Evolutionary conservation across 2,329 filamentous ascomycete genomes (phyloP).

Genomic region (Furcasterigmium furcatum): DNA sequence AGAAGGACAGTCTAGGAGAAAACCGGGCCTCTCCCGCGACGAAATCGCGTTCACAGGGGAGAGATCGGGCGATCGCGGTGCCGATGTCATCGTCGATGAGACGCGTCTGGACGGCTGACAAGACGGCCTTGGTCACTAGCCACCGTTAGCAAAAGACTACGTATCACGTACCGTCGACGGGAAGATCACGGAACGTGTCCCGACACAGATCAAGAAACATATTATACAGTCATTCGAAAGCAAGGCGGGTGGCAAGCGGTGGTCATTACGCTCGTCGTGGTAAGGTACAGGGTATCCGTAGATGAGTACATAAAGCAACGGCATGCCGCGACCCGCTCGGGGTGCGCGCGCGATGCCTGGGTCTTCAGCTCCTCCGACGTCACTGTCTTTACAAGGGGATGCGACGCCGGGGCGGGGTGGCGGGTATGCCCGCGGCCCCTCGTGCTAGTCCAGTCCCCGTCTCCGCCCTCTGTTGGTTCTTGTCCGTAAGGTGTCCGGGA

Average conservation of each 20-base stretch:
- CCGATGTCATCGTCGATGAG: not conserved
- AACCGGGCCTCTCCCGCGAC: not conserved
- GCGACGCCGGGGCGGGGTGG: not conserved
- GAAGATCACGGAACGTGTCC: not conserved
- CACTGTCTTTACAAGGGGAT: too few relatives aligned
- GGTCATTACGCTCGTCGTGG: not conserved
- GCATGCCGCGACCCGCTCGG: not conserved
- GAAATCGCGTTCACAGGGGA: not conserved
- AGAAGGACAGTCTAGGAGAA: too few relatives aligned
- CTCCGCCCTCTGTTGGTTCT: slow-evolving; percentile 35
- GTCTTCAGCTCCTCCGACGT: not conserved
- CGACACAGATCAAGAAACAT: not conserved
- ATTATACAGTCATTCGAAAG: too few relatives aligned
- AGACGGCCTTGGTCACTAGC: too few relatives aligned
- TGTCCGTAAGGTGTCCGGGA: slow-evolving; percentile 34
- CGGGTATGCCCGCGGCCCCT: slow-evolving; percentile 16
- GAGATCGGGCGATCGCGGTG: not conserved
- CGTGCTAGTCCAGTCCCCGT: slow-evolving; percentile 33
- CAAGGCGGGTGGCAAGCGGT: not conserved
- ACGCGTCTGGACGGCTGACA: not conserved
- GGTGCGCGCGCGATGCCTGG: not conserved
- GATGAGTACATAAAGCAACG: not conserved
- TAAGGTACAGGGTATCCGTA: not conserved
- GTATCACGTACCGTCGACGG: not conserved
- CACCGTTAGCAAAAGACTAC: not conserved